Evolutionary conservation across 2,329 filamentous ascomycete species (phyloP), one percentile per base, ranked within the genome.

Genomic region (Ustilaginoidea virens): DNA sequence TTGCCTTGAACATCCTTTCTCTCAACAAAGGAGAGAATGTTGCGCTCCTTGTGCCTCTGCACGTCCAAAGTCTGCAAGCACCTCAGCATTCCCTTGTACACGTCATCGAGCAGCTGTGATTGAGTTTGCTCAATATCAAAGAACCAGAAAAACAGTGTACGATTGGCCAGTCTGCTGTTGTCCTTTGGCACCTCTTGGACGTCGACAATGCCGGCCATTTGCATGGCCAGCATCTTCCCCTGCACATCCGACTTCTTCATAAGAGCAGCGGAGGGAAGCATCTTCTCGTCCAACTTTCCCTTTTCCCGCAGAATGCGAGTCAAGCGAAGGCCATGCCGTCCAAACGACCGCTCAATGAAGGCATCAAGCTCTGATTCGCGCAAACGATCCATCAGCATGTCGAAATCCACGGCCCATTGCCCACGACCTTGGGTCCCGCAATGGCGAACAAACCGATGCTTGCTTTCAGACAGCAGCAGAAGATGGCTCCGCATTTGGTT

Each of bases 101-200:
- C 71, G 34, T 82, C 77, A 37, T 92, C 78, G 8, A 93, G 55
- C 2, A 92, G 58, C 35, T 78, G 69, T 13, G 68, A 64, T 27
- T 75, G 61, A 5, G 79, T 76, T 26, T 80, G 70, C 25, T 83
- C 72, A 8, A 69, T 61, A 47, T 96, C 86, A 51, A 83, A 92
- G 60, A 74, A 93, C 76, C 86, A 94, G 32, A 96, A 70, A 49
- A 86, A 96, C 15, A 93, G 68, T 1, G 85, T 92, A 29, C 83
- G 74, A 36, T 76, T 80, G 1, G 86, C 81, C 42, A 80, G 70
- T 19, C 85, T 76, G 36, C 75, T 77, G 39, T 78, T 78, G 44
- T 96, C 87, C 39, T 81, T 80, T 1, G 90, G 90, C 1, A 98
- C 78, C 56, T 98, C 90, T 51, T 98, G 90, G 5, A 92, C 72